A percentile compares a stretch with the other conserved stretches of the same genome.
phyloP scores from a whole-genome alignment of 305 asterid genomes.

The Fraxinus latifolia region DNA sequence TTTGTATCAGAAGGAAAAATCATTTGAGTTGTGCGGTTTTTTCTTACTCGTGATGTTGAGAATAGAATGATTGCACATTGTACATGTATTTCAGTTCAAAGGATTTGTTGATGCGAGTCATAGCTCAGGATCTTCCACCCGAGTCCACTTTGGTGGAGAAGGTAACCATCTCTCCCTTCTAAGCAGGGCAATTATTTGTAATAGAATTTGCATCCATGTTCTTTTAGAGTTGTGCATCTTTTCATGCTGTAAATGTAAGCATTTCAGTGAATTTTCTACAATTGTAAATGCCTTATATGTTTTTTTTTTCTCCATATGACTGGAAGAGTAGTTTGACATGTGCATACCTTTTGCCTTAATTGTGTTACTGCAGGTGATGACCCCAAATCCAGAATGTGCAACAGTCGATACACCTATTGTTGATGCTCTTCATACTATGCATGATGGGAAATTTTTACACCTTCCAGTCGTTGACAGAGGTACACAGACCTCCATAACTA shows the following conservation, averaged over 20 bases:
- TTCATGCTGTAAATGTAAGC: neutral
- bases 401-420: constrained; percentile 78
- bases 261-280: neutral
- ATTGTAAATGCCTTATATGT: neutral
- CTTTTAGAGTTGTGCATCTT: neutral
- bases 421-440: constrained; percentile 98
- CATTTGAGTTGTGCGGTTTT: neutral
- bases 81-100: constrained; percentile 53
- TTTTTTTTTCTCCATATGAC: neutral
- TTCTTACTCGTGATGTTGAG: neutral
- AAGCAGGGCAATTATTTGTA: neutral
- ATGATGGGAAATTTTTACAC: constrained; percentile 86
- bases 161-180: constrained; percentile 35
- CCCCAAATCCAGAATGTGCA: constrained; percentile 95
- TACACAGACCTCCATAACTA: constrained; percentile 23
- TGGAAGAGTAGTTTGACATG: neutral
- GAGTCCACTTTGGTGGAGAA: constrained; percentile 80
- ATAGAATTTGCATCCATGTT: neutral
- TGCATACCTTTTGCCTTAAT: neutral
- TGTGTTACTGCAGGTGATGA: constrained; percentile 66
- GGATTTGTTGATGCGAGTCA: constrained; percentile 91
- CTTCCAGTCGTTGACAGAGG: constrained; percentile 90
- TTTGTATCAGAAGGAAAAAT: neutral
- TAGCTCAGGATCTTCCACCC: constrained; percentile 79
- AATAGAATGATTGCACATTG: neutral